Evolutionary conservation across 495 filamentous ascomycete genomes (phyloP), one percentile per base, ranked within the genome.

Genomic region (Penicillium goetzii): DNA sequence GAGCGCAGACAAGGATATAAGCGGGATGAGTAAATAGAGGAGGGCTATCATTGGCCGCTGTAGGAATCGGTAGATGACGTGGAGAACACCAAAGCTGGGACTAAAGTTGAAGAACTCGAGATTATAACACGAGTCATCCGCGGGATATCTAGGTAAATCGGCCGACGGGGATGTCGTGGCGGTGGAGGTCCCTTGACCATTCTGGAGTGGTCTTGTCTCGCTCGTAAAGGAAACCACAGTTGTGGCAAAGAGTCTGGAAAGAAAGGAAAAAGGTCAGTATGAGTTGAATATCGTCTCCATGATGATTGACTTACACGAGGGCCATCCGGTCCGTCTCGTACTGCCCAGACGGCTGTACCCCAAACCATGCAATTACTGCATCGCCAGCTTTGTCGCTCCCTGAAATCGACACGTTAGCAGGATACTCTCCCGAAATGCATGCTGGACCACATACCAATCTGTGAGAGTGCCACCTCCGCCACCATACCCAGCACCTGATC

Each of bases 261-360:
- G 10, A 38, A 11, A 21, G 17, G 49, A 15, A n/a, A 52, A 0
- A 1, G 19, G 28, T 53, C 50, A 53, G 50, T 5, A 30, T 50
- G 36, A 26, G n/a, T 53, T 10, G 21, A 17, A 41, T 3, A 30
- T 12, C 11, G 4, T 33, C 15, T n/a, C 12, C 1, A 53, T 25
- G 5, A 38, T 53, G 56, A n/a, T 47, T 3, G 43, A 63, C 43
- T 61, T 84, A 97, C 94, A 74, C 91, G 88, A 58, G 88, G 84
- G 49, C 94, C 95, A 65, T 84, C 80, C 19, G 95, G 95, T 25
- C 95, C 95, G 71, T 99, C 95, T 71, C 94, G 79, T 11, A 97
- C 94, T 58, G 89, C 92, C 96, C 95, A 99, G 28, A 97, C 91
- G 7, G 91, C 88, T 34, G 88, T 88, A 33, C 96, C 95, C 85